Evolutionary conservation across 495 filamentous ascomycete genomes (phyloP).

Genomic region (Rhypophila decipiens): DNA sequence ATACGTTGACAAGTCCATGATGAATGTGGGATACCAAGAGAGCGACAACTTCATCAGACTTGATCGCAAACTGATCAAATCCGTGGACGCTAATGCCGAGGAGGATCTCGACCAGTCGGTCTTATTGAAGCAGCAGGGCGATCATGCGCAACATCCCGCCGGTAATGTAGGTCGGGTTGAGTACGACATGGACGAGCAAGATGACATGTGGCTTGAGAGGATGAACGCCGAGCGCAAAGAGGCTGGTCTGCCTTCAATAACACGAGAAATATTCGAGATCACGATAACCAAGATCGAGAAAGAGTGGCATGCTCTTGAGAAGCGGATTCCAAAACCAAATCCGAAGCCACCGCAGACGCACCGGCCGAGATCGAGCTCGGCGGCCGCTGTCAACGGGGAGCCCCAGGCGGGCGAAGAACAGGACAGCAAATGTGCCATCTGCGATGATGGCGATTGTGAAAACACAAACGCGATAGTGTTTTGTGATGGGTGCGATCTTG

Average conservation of each 20-base stretch:
- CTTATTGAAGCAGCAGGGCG: slow-evolving; percentile 53
- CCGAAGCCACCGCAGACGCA: slow-evolving; percentile 93
- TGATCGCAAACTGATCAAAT: slow-evolving; percentile 69
- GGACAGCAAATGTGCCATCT: slow-evolving; percentile 95
- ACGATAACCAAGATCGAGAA: slow-evolving; percentile 99
- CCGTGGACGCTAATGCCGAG: slow-evolving; percentile 66
- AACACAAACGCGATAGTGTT: slow-evolving; percentile 99
- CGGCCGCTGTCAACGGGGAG: slow-evolving; percentile 87
- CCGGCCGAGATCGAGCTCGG: slow-evolving; percentile 82
- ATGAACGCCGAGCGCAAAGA: slow-evolving; percentile 70
- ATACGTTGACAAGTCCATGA: slow-evolving; percentile 85
- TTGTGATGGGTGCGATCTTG: slow-evolving; percentile 95
- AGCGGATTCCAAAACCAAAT: slow-evolving; percentile 90
- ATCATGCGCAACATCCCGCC: slow-evolving; percentile 33
- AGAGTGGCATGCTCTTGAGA: slow-evolving; percentile 94
- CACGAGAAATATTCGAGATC: slow-evolving; percentile 90
- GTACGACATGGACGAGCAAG: slow-evolving; percentile 99
- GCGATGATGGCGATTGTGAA: slow-evolving; percentile 96
- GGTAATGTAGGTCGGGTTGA: slow-evolving; percentile 70
- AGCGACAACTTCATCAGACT: slow-evolving; percentile 80
- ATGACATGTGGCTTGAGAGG: slow-evolving; percentile 88
- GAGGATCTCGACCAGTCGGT: slow-evolving; percentile 71
- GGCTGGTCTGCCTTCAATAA: slow-evolving; percentile 70
- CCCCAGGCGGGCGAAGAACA: slow-evolving; percentile 85
- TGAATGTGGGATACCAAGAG: slow-evolving; percentile 89